A percentile compares a stretch with the other conserved stretches of the same genome.
phyloP scores from a whole-genome alignment of 2,329 filamentous ascomycete genomes.

The Macrophomina tecta region DNA sequence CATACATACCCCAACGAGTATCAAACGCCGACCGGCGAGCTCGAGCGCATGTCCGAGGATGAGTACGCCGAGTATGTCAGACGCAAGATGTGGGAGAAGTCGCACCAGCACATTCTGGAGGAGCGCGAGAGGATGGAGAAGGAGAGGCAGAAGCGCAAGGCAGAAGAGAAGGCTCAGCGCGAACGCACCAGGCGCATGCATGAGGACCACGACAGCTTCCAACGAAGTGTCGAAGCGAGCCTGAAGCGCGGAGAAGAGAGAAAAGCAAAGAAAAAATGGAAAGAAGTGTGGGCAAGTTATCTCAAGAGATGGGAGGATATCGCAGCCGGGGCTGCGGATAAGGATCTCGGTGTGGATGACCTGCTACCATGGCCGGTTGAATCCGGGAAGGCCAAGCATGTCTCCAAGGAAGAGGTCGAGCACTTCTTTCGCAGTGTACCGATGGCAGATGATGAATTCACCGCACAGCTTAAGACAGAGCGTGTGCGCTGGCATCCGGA shows the following conservation, averaged over 20 bases:
- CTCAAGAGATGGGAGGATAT: constrained; percentile 65
- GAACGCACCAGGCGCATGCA: constrained; percentile 44
- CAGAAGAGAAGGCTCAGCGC: constrained; percentile 46
- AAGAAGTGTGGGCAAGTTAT: constrained; percentile 70
- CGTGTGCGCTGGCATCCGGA: constrained; percentile 96
- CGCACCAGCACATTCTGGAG: constrained; percentile 80
- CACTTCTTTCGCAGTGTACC: constrained; percentile 71
- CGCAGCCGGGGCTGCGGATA: constrained; percentile 35
- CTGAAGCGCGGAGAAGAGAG: constrained; percentile 71
- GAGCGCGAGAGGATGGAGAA: constrained; percentile 70
- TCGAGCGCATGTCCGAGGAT: constrained; percentile 90
- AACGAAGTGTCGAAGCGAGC: constrained; percentile 71
- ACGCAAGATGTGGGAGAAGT: constrained; percentile 93
- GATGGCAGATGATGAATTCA: constrained; percentile 44
- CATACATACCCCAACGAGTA: constrained; percentile 72
- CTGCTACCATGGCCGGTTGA: constrained; percentile 76
- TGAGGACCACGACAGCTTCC: constrained; percentile 56
- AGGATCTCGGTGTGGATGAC: constrained; percentile 7
- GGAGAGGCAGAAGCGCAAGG: constrained; percentile 53
- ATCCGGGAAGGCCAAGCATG: constrained; percentile 62
- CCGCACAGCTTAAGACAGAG: constrained; percentile 75
- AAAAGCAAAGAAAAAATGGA: constrained; percentile 62
- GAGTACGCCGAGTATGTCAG: constrained; percentile 89
- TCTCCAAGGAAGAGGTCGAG: constrained; percentile 67
- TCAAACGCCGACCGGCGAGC: constrained; percentile 59